These are phyloP conservation scores for Pelargonium fulgidum DNA, from an alignment of 441 rosid genomes.

Conservation along the genomic window DNA sequence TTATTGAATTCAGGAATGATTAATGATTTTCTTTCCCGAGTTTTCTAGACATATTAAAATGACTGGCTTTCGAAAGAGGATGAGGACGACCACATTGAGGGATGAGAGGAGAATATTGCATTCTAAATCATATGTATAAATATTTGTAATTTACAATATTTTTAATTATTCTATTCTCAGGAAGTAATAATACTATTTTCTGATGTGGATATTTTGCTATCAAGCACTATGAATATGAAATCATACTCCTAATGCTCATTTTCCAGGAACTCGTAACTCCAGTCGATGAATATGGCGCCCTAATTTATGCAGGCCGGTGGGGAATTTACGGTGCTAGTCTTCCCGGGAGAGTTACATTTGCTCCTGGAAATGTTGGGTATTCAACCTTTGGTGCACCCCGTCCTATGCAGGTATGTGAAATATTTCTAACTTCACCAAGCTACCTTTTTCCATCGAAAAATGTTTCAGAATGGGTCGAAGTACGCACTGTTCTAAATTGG, in stretches of 20 bases:
- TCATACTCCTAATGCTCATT: slow-evolving; percentile 16
- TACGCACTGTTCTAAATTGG: no score
- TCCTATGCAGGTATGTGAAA: slow-evolving; percentile 60
- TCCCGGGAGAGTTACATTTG: slow-evolving; percentile 90
- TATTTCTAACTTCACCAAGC: slow-evolving; percentile 5
- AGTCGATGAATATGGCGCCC: slow-evolving; percentile 80
- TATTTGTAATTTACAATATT: not conserved
- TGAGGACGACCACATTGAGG: not conserved
- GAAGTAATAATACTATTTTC: not conserved
- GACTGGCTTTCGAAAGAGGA: not conserved
- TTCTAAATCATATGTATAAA: not conserved
- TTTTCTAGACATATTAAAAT: no score
- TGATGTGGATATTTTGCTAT: slow-evolving; percentile 1
- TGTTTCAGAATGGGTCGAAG: no score
- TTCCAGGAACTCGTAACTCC: slow-evolving; percentile 59
- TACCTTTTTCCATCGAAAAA: not conserved
- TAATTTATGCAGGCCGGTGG: slow-evolving; percentile 93
- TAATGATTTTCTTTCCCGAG: slow-evolving; percentile 4
- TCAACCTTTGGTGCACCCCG: slow-evolving; percentile 91
- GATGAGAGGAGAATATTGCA: not conserved
- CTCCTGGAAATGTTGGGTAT: slow-evolving; percentile 95
- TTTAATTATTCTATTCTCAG: no score
- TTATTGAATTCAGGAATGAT: slow-evolving; percentile 13
- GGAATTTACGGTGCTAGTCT: slow-evolving; percentile 78
- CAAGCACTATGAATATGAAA: slow-evolving; percentile 8